A percentile compares a stretch with the other conserved stretches of the same genome.
Conservation (phyloP, 2,329 filamentous ascomycete genomes). For the Colletotrichum chrysophilum region DNA sequence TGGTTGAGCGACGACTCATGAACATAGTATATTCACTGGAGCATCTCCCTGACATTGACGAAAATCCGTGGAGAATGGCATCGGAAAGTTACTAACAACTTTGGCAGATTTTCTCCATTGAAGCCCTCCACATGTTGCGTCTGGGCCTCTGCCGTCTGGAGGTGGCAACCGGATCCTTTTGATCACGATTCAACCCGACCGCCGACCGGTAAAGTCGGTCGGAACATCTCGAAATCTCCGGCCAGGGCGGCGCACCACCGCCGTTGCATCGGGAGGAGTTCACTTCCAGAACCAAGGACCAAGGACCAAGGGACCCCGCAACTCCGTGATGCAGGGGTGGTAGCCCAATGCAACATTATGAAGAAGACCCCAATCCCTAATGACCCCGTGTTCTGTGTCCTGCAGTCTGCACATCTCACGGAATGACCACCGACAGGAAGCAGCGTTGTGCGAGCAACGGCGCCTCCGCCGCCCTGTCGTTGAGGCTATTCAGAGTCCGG, state of each 20-base stretch:
- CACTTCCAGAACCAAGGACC: neutral
- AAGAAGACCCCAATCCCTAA: neutral
- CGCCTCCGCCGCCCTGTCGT: neutral
- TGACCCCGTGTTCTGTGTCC: neutral
- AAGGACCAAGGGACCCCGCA: neutral
- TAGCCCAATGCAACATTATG: neutral
- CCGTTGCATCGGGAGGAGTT: neutral
- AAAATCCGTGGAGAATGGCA: neutral
- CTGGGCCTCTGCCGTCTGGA: neutral
- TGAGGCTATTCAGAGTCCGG: neutral
- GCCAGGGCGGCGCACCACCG: neutral
- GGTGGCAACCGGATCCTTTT: neutral
- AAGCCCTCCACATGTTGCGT: neutral
- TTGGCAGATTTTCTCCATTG: neutral
- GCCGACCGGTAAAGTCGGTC: neutral
- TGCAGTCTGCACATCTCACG: neutral
- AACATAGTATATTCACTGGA: neutral
- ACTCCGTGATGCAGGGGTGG: neutral
- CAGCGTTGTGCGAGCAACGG: neutral
- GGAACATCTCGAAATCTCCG: neutral
- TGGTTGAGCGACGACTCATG: neutral
- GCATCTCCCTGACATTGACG: neutral
- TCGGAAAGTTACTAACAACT: neutral
- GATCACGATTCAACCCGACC: neutral
- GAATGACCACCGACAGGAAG: neutral